Evolutionary conservation across 2,329 filamentous ascomycete genomes (phyloP), one percentile per base, ranked within the genome.

Genomic region (Chaetomium sp.): DNA sequence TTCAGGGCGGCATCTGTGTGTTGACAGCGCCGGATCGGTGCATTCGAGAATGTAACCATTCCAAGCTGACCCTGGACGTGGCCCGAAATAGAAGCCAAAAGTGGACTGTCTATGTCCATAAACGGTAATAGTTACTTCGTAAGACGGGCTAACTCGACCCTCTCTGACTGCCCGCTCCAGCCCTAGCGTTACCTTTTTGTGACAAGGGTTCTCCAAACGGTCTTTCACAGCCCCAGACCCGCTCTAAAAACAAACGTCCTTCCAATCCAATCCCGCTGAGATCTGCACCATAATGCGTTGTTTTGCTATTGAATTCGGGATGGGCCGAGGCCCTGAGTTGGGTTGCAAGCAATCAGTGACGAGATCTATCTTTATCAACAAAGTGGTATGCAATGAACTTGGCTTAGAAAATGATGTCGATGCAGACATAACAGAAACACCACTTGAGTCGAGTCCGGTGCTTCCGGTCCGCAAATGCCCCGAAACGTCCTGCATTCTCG

Each of bases 71-170:
- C 27, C 25, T 53, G 50, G 13, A 1, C 8, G 29, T 21, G n/a
- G 16, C 56, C 25, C 8, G 16, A 58, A 58, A 58, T 58, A 58
- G 54, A 57, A 27, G 29, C 13, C 9, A n/a, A 47, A 3, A 56
- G 31, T 38, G 55, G 55, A 23, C 9, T 13, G 25, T n/a, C 9
- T 6, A 35, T n/a, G 23, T 45, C 16, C 19, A 45, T n/a, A n/a
- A n/a, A n/a, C n/a, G n/a, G n/a, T n/a, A 27, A 42, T 33, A 57
- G n/a, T n/a, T 23, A 57, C 33, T 42, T 29, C 27, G 56, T 58
- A 49, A 58, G 56, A 58, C 56, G 56, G 56, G 38, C 56, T 8
- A 49, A 58, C 42, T 49, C 42, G 7, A 27, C 23, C n/a, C 42
- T 58, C 9, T 42, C 29, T 38, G 9, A 50, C 21, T 42, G 4